Evolutionary conservation across 2,329 filamentous ascomycete species (phyloP).

Genomic region (Thielaviopsis cerberus): DNA sequence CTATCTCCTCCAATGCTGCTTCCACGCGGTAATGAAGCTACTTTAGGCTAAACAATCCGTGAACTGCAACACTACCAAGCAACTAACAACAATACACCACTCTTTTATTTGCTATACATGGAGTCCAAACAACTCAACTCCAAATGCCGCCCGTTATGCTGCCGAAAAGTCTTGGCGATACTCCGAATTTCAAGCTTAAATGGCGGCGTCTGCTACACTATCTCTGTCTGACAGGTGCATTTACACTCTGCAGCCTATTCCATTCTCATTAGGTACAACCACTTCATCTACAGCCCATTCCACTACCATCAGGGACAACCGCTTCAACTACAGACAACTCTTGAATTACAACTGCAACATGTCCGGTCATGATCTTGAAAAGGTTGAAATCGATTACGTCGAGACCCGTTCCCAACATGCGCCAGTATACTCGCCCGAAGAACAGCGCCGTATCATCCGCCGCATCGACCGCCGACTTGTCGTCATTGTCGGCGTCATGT

Average conservation of each 20-base stretch:
- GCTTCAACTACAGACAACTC: no score
- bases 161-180: not conserved
- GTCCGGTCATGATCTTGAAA: slow-evolving; percentile 12
- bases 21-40: no score
- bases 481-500: slow-evolving; percentile 43
- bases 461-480: slow-evolving; percentile 50
- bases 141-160: not conserved
- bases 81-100: no score
- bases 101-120: no score
- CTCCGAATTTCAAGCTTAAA: not conserved
- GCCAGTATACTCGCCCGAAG: slow-evolving; percentile 34
- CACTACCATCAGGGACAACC: not conserved
- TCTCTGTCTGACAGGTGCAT: no score
- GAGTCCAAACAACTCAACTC: no score
- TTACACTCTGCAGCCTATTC: no score
- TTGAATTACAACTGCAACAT: not conserved
- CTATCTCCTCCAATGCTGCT: no score
- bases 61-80: no score
- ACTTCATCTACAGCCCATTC: no score
- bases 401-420: slow-evolving; percentile 14
- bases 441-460: slow-evolving; percentile 49
- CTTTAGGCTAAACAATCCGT: no score
- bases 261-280: no score
- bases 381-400: slow-evolving; percentile 12
- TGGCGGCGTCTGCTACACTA: not conserved